These are phyloP conservation scores for Peronospora destructor DNA, from an alignment of 352 stramenopile species.

Conservation along the genomic window DNA sequence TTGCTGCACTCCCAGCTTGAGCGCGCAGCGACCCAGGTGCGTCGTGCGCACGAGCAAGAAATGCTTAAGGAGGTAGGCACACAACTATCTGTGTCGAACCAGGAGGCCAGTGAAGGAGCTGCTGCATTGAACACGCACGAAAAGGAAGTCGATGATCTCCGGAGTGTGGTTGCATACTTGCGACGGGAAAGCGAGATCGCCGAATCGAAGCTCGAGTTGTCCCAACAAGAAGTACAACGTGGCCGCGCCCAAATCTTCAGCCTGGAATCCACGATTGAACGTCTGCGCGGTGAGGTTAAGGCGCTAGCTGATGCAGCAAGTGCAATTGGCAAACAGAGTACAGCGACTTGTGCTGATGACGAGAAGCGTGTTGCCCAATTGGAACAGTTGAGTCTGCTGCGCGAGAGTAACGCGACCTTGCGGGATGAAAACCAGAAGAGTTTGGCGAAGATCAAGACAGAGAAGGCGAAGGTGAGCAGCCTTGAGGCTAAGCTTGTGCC, in stretches of 20 bases:
- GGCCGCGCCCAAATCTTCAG: constrained; percentile 43
- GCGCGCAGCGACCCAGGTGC: constrained; percentile 45
- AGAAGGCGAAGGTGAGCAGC: constrained; percentile 40
- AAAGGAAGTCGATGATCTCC: constrained; percentile 67
- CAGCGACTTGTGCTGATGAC: constrained; percentile 16
- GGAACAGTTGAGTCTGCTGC: constrained; percentile 66
- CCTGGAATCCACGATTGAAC: constrained; percentile 52
- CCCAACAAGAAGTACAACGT: constrained; percentile 60
- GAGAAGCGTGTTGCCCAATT: constrained; percentile 58
- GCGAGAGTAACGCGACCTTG: constrained; percentile 74
- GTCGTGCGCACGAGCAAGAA: constrained; percentile 49
- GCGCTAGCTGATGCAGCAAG: constrained; percentile 18
- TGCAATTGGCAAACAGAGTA: constrained; percentile 11
- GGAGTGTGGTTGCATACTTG: constrained; percentile 64
- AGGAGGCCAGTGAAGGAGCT: constrained; percentile 25
- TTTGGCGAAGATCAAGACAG: constrained; percentile 40
- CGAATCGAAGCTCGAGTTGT: constrained; percentile 61
- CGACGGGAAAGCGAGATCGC: constrained; percentile 62
- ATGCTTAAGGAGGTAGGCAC: constrained; percentile 29
- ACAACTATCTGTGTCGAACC: constrained; percentile 8
- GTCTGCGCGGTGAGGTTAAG: constrained; percentile 60
- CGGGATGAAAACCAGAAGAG: constrained; percentile 66
- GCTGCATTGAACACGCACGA: constrained; percentile 23
- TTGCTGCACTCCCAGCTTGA: constrained; percentile 69
- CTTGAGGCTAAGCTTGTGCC: constrained; percentile 51